phyloP scores from a whole-genome alignment of 2,329 filamentous ascomycete genomes.

The Ceratocystis lukuohia region DNA sequence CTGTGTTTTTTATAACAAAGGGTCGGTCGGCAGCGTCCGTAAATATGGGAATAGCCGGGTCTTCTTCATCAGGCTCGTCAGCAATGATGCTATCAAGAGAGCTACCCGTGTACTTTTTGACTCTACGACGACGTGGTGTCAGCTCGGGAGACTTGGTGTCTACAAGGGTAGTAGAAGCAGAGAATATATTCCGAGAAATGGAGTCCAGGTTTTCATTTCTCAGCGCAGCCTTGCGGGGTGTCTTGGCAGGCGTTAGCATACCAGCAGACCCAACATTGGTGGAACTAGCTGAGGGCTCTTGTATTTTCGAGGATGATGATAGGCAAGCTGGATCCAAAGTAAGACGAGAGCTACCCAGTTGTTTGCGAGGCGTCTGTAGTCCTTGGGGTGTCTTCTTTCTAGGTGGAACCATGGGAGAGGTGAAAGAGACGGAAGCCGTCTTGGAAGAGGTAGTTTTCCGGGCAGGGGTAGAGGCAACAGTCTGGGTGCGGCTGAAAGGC shows the following conservation, averaged over 20 bases:
- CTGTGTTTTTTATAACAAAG: conserved; percentile 50
- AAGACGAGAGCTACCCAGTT: conserved; percentile 22
- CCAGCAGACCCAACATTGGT: conserved; percentile 34
- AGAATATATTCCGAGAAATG: conserved; percentile 49
- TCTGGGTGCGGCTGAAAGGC: conserved; percentile 24
- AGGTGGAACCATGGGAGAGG: conserved; percentile 23
- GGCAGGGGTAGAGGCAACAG: conserved; percentile 19
- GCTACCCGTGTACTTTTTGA: conserved; percentile 43
- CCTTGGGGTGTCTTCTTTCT: conserved; percentile 25
- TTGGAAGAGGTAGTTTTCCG: background rate
- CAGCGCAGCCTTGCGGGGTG: conserved; percentile 50
- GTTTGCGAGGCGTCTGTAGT: conserved; percentile 29
- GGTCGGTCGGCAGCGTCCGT: conserved; percentile 69
- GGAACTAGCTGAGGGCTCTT: conserved; percentile 25
- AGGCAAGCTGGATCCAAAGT: conserved; percentile 32
- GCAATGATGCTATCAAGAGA: conserved; percentile 33
- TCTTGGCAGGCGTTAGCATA: conserved; percentile 69
- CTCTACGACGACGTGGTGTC: conserved; percentile 44
- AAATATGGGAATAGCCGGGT: conserved; percentile 56
- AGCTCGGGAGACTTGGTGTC: conserved; percentile 38
- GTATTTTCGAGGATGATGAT: conserved; percentile 28
- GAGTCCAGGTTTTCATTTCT: conserved; percentile 39
- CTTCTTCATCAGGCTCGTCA: conserved; percentile 39
- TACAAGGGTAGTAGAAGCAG: background rate
- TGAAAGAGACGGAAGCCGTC: conserved; percentile 21